These are phyloP conservation scores for Diaporthe nobilis DNA, from an alignment of 2,329 filamentous ascomycete genomes.

Conservation along the genomic window DNA sequence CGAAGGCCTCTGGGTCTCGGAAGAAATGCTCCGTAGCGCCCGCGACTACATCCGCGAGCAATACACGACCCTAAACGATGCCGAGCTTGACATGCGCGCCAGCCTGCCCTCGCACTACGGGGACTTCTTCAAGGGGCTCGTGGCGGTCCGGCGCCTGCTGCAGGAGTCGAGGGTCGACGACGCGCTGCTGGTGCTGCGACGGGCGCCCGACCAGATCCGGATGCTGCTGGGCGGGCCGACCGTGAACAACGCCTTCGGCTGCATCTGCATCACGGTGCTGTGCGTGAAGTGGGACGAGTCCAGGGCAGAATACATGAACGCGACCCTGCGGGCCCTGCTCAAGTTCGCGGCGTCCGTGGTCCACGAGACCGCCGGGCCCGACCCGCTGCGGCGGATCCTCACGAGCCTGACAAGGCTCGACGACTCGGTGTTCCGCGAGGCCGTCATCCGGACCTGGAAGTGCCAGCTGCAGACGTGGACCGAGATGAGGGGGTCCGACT, in stretches of 20 bases:
- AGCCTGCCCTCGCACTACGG: conserved; percentile 1
- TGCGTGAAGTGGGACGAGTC: conserved; percentile 16
- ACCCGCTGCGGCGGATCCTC: not conserved
- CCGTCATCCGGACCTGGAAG: not conserved
- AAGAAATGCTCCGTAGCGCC: not conserved
- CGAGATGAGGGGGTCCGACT: not conserved
- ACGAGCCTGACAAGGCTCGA: not conserved
- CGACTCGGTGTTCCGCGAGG: conserved; percentile 2
- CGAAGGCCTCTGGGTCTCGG: not conserved
- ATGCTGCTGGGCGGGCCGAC: not conserved
- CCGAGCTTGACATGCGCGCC: not conserved
- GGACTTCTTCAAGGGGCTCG: not conserved
- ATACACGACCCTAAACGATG: no score
- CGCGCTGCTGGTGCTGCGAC: conserved; percentile 6
- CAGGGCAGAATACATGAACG: not conserved
- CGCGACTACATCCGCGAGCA: not conserved
- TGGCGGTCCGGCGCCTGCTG: not conserved
- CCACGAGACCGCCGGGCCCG: not conserved
- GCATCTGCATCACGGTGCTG: conserved; percentile 6
- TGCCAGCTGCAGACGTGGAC: conserved; percentile 13
- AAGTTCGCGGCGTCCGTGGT: conserved; percentile 5
- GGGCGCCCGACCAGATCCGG: conserved; percentile 1
- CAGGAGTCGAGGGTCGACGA: not conserved
- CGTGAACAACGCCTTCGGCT: not conserved
- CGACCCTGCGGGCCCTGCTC: not conserved